Base-by-base conservation (phyloP, 78 protist genomes). In the Tieghemostelium lacteum region DNA sequence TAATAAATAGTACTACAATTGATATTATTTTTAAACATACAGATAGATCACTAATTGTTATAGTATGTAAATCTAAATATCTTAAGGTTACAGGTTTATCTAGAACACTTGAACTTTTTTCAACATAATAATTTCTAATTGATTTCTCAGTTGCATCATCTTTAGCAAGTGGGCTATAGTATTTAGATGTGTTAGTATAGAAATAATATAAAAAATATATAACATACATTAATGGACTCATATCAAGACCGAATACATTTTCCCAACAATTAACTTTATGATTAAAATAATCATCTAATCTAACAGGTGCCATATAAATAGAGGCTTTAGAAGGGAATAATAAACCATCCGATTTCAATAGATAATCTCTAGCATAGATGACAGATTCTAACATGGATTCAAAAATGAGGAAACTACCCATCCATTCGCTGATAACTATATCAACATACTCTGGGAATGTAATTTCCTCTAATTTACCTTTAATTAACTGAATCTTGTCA, bases 401-500 rank as follows among this genome's bases (percentile, higher is more conserved):
- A 31, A 49, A 95, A 10, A 72, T 61, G 19, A 96, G 85, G 75
- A 94, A 64, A 17, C 75, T 62, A 61, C 98, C 98, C 93, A 94
- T 93, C 71, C 96, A 95, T 60, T 96, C 98, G 6, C 87, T 64
- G 55, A 96, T 73, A 31, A 96, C 72, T 26, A 94, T 39, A 72
- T 96, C 98, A 34, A 88, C 92, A 39, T 66, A 67, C 65, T 89
- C 93, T 26, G 86, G 86, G 70, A 93, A 73, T 20, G 55, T 62
- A 20, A 88, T 60, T 33, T 87, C 86, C 42, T 95, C 95, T 2
- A 92, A 20, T 54, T 92, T 76, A 29, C 91, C 92, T 26, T 85
- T 61, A 8, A 86, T 22, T 5, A 92, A 85, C 0, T 36, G 16
- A 8, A 95, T 52, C 19, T 63, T 75, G 33, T 71, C 93, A 10